These are phyloP conservation scores for Vicia sativa DNA, from an alignment of 306 rosid genomes.

Conservation along the genomic window DNA sequence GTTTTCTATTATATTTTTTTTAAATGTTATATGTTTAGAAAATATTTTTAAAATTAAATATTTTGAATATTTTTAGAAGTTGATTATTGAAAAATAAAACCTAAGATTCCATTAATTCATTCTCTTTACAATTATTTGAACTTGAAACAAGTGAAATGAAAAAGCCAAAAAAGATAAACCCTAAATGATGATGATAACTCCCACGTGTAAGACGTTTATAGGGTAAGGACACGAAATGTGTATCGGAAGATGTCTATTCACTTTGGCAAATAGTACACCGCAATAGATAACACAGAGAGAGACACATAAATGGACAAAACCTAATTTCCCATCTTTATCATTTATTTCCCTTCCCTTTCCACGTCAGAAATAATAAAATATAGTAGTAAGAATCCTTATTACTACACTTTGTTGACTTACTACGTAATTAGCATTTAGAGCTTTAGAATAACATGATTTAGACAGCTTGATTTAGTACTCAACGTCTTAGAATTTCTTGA, in stretches of 20 bases:
- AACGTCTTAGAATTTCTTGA: slow-evolving; percentile 17
- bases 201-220: slow-evolving; percentile 40
- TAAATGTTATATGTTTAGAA: no score
- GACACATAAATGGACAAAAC: slow-evolving; percentile 44
- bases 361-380: slow-evolving; percentile 36
- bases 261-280: slow-evolving; percentile 43
- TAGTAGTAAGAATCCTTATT: slow-evolving; percentile 25
- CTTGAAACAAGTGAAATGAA: neutral
- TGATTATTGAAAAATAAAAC: no score
- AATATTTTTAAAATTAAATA: no score
- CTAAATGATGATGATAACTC: slow-evolving; percentile 24
- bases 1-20: no score
- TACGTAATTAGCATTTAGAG: slow-evolving; percentile 31
- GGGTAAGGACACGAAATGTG: slow-evolving; percentile 27
- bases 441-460: slow-evolving; percentile 26
- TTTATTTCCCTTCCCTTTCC: slow-evolving; percentile 34
- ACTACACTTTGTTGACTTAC: slow-evolving; percentile 40
- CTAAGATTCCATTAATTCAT: neutral
- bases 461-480: slow-evolving; percentile 43
- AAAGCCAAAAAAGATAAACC: slow-evolving; percentile 9
- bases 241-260: slow-evolving; percentile 44
- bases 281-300: slow-evolving; percentile 16
- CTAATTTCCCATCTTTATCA: slow-evolving; percentile 37
- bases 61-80: no score
- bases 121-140: neutral